Percentiles rank a stretch among this genome's conserved stretches.
These are phyloP conservation scores for Chionographis japonica DNA, from an alignment of 106 monocot species.

Conservation along the genomic window DNA sequence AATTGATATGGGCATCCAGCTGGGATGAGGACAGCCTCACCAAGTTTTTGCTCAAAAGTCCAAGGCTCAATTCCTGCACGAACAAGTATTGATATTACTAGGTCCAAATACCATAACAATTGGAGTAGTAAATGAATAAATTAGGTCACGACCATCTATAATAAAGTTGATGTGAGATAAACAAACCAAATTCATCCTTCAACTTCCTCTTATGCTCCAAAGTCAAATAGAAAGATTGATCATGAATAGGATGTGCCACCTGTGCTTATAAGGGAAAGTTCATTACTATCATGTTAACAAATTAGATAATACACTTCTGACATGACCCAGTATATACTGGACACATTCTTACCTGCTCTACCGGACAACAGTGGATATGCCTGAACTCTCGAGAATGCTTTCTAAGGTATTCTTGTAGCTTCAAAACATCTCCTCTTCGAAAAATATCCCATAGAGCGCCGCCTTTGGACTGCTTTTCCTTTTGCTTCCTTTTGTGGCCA, in stretches of 20 bases:
- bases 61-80: slow-evolving; percentile 21
- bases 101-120: too few relatives aligned
- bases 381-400: slow-evolving; percentile 48
- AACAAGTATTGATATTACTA: not conserved
- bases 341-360: slow-evolving; percentile 4
- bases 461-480: slow-evolving; percentile 2
- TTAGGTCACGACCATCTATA: too few relatives aligned
- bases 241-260: too few relatives aligned
- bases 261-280: too few relatives aligned
- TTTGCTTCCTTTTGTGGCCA: not conserved
- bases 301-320: too few relatives aligned
- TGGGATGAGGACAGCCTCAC: slow-evolving; percentile 21
- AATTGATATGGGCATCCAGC: slow-evolving; percentile 20
- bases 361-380: slow-evolving; percentile 28
- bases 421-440: slow-evolving; percentile 41
- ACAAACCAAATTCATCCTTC: too few relatives aligned
- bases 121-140: too few relatives aligned
- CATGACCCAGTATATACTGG: too few relatives aligned
- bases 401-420: slow-evolving; percentile 36
- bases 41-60: slow-evolving; percentile 19
- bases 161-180: too few relatives aligned
- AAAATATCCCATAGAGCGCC: slow-evolving; percentile 71
- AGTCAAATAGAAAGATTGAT: too few relatives aligned
- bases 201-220: too few relatives aligned
- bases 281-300: too few relatives aligned